These are phyloP conservation scores for Tribonema minus DNA, from an alignment of 108 stramenopile genomes.

Conservation along the genomic window DNA sequence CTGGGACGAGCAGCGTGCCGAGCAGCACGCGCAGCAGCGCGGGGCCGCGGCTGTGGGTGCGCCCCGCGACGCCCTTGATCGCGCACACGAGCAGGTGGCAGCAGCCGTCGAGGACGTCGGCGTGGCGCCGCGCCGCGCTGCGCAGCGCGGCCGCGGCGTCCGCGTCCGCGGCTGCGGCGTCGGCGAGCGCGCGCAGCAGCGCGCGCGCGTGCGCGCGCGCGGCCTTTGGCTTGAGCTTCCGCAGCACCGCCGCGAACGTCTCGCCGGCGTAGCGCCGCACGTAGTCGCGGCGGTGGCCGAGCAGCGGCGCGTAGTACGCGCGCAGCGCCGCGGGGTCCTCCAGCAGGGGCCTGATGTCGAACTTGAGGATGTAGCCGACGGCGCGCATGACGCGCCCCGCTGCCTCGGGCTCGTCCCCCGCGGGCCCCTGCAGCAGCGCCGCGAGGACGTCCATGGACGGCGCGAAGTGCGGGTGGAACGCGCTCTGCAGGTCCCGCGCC, in stretches of 20 bases:
- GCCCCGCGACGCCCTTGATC: slow-evolving; percentile 21
- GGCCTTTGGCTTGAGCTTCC: slow-evolving; percentile 37
- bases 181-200: slow-evolving; percentile 36
- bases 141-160: neutral
- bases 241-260: slow-evolving; percentile 43
- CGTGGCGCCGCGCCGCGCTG: neutral
- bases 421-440: neutral
- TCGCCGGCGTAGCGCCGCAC: slow-evolving; percentile 47
- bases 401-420: slow-evolving; percentile 29
- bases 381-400: slow-evolving; percentile 39
- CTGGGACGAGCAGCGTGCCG: slow-evolving; percentile 16
- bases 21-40: slow-evolving; percentile 22
- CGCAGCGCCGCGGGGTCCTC: slow-evolving; percentile 23
- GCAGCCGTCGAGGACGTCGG: slow-evolving; percentile 33
- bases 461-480: slow-evolving; percentile 43
- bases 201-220: slow-evolving; percentile 36
- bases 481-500: slow-evolving; percentile 43
- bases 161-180: neutral
- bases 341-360: slow-evolving; percentile 10
- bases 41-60: slow-evolving; percentile 18
- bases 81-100: slow-evolving; percentile 27
- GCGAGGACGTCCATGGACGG: slow-evolving; percentile 5
- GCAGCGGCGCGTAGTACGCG: slow-evolving; percentile 37
- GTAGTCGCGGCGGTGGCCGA: slow-evolving; percentile 52
- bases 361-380: slow-evolving; percentile 38